These are phyloP conservation scores for Lanmaoa rubissima DNA, from an alignment of 768 basidiomycete species.

Conservation along the genomic window DNA sequence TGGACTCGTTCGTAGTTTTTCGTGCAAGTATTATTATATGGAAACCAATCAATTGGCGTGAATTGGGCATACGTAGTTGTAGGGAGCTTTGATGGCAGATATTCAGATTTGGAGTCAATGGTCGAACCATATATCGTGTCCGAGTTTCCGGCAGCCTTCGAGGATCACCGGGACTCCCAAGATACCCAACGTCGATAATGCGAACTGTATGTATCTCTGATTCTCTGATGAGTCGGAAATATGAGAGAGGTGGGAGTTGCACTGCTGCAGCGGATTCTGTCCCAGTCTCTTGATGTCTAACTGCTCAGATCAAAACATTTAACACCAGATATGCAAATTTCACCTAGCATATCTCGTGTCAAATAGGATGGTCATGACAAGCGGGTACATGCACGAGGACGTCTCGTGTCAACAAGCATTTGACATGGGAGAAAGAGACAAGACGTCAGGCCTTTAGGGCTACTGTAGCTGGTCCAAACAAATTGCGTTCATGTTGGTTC, in stretches of 20 bases:
- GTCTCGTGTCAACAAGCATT: background rate
- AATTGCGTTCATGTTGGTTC: background rate
- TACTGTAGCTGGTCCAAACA: background rate
- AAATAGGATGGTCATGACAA: background rate
- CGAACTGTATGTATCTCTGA: background rate
- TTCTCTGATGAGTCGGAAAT: background rate
- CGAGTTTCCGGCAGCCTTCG: no score
- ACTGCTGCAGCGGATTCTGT: no score
- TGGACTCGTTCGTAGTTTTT: background rate
- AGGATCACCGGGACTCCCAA: no score
- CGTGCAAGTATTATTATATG: background rate
- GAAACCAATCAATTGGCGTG: background rate
- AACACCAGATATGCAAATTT: background rate
- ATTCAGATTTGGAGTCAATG: background rate
- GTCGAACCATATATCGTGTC: no score
- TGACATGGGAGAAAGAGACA: constrained; percentile 1
- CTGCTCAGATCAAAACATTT: background rate
- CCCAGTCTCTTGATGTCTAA: background rate
- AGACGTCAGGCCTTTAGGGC: no score
- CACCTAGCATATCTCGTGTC: background rate
- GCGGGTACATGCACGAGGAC: background rate
- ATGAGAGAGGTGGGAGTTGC: no score
- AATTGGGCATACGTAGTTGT: background rate
- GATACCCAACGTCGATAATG: background rate
- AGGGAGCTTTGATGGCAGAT: background rate